Conservation (phyloP, 2,329 filamentous ascomycete species). For the Fusarium temperatum region DNA sequence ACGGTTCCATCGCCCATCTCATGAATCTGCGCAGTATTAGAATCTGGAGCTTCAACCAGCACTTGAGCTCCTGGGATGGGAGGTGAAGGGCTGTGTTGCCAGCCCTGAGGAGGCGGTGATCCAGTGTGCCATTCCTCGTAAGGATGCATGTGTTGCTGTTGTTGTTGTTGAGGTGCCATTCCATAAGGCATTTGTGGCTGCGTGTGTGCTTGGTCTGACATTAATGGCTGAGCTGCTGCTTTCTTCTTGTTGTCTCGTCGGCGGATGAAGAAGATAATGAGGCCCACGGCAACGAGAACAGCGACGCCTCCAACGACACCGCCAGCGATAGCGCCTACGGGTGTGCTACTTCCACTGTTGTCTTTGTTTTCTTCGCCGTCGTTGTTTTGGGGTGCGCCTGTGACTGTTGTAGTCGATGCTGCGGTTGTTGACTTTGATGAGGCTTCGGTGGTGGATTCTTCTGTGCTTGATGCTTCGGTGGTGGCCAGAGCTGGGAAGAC, state of each 20-base stretch:
- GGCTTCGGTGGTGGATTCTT: not conserved
- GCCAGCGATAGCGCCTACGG: slow-evolving; percentile 21
- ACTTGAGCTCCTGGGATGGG: not conserved
- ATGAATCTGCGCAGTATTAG: not conserved
- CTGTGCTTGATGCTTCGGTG: not conserved
- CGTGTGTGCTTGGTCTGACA: not conserved
- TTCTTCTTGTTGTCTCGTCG: slow-evolving; percentile 23
- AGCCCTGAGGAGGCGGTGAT: slow-evolving; percentile 8
- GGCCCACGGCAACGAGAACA: slow-evolving; percentile 1
- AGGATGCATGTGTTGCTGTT: not conserved
- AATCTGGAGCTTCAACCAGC: slow-evolving; percentile 15
- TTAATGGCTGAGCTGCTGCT: slow-evolving; percentile 1
- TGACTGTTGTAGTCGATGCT: not conserved
- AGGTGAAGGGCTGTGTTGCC: slow-evolving; percentile 8
- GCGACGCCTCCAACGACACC: slow-evolving; percentile 28
- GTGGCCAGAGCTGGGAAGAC: slow-evolving; percentile 6
- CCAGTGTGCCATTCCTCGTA: slow-evolving; percentile 16
- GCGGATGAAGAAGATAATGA: slow-evolving; percentile 20
- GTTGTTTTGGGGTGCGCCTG: not conserved
- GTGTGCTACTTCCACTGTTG: not conserved
- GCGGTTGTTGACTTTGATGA: not conserved
- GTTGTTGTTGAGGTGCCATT: not conserved
- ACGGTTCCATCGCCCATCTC: slow-evolving; percentile 11
- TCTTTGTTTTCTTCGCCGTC: not conserved
- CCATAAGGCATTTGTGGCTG: slow-evolving; percentile 15